Evolutionary conservation across 2,329 filamentous ascomycete species (phyloP), one percentile per base, ranked within the genome.

Genomic region (Xylariales sp.): DNA sequence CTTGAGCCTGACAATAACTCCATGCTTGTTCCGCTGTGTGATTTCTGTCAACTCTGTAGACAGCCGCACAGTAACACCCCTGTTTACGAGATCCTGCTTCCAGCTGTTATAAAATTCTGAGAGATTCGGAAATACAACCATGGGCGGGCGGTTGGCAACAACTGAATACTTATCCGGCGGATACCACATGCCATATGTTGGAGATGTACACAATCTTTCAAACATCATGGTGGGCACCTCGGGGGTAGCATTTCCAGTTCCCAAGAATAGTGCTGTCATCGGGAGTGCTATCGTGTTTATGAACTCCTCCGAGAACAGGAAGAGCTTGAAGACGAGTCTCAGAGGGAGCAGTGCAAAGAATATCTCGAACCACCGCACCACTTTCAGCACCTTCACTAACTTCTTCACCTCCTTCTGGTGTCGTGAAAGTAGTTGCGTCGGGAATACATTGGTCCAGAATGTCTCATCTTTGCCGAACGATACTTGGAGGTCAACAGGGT

Each of bases 131-230:
- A 78, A 78, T 0, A 77, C 73, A 2, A 78, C 66, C 74, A 78
- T 78, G 1, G 72, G 71, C n/a, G 73, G 73, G 36, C 68, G 42
- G 40, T 76, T 76, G 36, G 62, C 51, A 11, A 60, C 50, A 37
- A 62, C 38, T 3, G 53, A 50, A 32, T 57, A 45, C 25, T 42
- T 44, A 35, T 60, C 53, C 14, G 51, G 36, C 18, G 71, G 66
- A 47, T 74, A 76, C 74, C 74, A 78, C 71, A 78, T 76, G 30
- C 74, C 73, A 42, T 75, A 76, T 2, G 73, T 77, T 0, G 72
- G 72, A 29, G 57, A 57, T 3, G 56, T 59, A 39, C 56, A 59
- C 10, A 59, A 48, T 8, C 57, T 45, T 40, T 60, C 57, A 29
- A 59, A 55, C 57, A 59, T 57, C 44, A 59, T 48, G 25, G 55